A percentile compares a stretch with the other conserved stretches of the same genome.
Evolutionary conservation across 2,329 filamentous ascomycete species (phyloP).

Genomic region (Trichophyton mentagrophytes): DNA sequence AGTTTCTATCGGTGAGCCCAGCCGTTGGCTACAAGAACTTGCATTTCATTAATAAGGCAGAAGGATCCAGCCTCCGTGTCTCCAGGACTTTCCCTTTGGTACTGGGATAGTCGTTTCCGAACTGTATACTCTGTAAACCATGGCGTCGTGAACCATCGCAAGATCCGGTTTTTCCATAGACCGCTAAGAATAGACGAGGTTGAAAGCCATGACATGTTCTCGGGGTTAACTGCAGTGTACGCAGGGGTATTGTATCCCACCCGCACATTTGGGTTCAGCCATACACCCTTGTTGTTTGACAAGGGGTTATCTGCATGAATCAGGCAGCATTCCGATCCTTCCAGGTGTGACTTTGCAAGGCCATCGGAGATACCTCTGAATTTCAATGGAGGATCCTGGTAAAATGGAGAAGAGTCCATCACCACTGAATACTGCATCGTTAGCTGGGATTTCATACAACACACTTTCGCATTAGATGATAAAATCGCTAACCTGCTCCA

Average conservation of each 20-base stretch:
- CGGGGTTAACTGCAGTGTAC: slow-evolving; percentile 31
- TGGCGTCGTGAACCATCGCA: slow-evolving; percentile 27
- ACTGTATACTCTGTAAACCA: slow-evolving; percentile 16
- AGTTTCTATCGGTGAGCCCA: slow-evolving; percentile 43
- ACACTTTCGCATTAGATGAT: slow-evolving; percentile 7
- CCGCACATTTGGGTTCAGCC: slow-evolving; percentile 29
- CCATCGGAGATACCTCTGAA: slow-evolving; percentile 54
- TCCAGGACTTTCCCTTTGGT: slow-evolving; percentile 13
- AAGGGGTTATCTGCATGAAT: slow-evolving; percentile 30
- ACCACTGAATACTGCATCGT: slow-evolving; percentile 4
- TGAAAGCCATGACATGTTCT: slow-evolving; percentile 34
- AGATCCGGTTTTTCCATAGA: slow-evolving; percentile 44
- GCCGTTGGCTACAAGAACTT: slow-evolving; percentile 44
- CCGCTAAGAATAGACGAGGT: slow-evolving; percentile 39
- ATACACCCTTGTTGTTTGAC: slow-evolving; percentile 22
- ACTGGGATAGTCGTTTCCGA: slow-evolving; percentile 12
- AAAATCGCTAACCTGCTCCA: slow-evolving; percentile 7
- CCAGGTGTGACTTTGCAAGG: slow-evolving; percentile 43
- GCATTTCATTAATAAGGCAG: slow-evolving; percentile 50
- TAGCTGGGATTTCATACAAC: not conserved
- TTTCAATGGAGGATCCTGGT: slow-evolving; percentile 28
- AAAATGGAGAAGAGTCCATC: slow-evolving; percentile 15
- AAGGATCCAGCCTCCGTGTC: slow-evolving; percentile 37
- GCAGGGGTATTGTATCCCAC: slow-evolving; percentile 25
- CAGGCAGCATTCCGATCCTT: slow-evolving; percentile 69